Conservation (phyloP, 768 basidiomycete species). For the Cystobasidium tubakii region DNA sequence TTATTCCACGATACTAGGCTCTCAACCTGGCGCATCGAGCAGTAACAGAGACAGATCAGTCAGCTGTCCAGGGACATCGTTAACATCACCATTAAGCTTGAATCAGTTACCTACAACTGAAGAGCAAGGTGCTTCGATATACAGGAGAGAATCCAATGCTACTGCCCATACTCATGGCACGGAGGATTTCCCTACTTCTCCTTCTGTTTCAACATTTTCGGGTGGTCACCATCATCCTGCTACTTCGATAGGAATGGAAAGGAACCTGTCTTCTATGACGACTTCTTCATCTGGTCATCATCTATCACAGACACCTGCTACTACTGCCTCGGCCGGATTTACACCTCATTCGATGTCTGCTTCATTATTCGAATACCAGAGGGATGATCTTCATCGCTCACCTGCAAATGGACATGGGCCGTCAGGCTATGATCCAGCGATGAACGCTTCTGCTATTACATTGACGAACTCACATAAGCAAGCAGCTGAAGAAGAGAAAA, state of each 20-base stretch:
- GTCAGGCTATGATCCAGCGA: neutral
- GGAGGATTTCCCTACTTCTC: conserved; percentile 35
- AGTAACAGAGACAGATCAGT: neutral
- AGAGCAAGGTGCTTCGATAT: neutral
- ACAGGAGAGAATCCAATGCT: conserved; percentile 26
- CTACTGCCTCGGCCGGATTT: neutral
- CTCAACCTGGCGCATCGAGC: neutral
- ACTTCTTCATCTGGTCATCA: neutral
- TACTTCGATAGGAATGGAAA: conserved; percentile 21
- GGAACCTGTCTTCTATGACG: neutral
- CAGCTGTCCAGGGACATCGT: neutral
- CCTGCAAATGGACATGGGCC: neutral
- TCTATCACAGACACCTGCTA: conserved; percentile 1
- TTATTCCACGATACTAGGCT: conserved; percentile 21
- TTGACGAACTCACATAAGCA: neutral
- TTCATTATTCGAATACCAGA: neutral
- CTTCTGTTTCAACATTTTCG: conserved; percentile 29
- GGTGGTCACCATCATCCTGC: neutral
- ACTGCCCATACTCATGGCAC: conserved; percentile 20
- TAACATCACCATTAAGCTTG: neutral
- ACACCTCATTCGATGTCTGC: conserved; percentile 18
- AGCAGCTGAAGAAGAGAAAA: conserved; percentile 34
- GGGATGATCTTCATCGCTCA: too few relatives aligned
- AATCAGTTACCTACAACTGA: neutral
- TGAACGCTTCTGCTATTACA: neutral